A percentile compares a stretch with the other conserved stretches of the same genome.
These are phyloP conservation scores for Tetrastigma voinierianum DNA, from an alignment of 164 flowering plant genomes.

Conservation along the genomic window DNA sequence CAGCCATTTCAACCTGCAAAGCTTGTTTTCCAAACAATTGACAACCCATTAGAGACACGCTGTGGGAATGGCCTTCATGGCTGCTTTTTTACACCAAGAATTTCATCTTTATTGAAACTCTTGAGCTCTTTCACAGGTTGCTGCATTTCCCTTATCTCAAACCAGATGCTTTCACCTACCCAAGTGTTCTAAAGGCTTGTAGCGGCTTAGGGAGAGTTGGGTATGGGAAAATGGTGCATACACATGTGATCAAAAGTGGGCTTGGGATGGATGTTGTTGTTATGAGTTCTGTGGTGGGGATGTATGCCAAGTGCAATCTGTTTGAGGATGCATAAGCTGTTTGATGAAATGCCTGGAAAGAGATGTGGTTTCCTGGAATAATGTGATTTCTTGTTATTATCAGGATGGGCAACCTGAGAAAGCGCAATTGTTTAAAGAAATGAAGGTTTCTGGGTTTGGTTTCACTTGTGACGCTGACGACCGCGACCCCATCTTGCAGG, in stretches of 20 bases:
- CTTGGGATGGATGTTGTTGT: conserved; percentile 51
- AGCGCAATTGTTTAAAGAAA: conserved; percentile 50
- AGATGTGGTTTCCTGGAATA: conserved; percentile 72
- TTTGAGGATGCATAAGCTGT: conserved; percentile 40
- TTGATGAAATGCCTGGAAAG: conserved; percentile 62
- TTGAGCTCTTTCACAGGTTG: conserved; percentile 41
- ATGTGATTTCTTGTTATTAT: conserved; percentile 62
- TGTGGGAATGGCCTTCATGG: conserved; percentile 66
- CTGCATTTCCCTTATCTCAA: conserved; percentile 27
- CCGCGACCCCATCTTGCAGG: conserved; percentile 52
- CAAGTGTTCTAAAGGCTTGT: conserved; percentile 65
- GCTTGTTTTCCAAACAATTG: conserved; percentile 41
- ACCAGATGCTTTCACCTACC: conserved; percentile 61
- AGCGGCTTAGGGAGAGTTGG: conserved; percentile 37
- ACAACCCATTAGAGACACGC: conserved; percentile 43
- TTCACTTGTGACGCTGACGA: conserved; percentile 52
- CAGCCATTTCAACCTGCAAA: conserved; percentile 35
- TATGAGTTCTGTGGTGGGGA: conserved; percentile 41
- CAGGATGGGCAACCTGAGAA: conserved; percentile 53
- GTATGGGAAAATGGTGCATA: conserved; percentile 47
- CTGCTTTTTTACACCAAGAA: conserved; percentile 56
- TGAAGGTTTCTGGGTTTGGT: conserved; percentile 51
- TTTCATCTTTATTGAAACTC: conserved; percentile 45
- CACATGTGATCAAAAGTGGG: conserved; percentile 47
- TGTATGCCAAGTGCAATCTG: conserved; percentile 57